Base-by-base conservation (phyloP, 2,329 filamentous ascomycete species). In the Diplodia sapinea region DNA sequence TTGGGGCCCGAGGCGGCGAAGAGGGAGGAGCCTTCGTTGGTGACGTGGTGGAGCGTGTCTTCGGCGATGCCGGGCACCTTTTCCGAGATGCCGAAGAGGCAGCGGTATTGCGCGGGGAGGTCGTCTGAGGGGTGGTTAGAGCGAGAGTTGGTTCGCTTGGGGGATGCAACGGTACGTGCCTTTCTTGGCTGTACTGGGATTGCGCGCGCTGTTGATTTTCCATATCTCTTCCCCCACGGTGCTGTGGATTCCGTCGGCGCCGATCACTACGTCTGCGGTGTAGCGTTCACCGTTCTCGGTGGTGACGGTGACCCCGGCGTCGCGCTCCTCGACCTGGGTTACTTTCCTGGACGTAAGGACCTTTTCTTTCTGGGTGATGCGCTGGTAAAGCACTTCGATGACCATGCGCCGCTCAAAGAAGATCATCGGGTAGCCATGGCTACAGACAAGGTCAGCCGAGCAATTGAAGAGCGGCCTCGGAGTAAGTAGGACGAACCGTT, bases 351-450 rank as follows among this genome's bases (percentile, higher is more conserved):
- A 51, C 12, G 50, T 71, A 4, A 73, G 31, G 3, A 75, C 29
- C 62, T 69, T 72, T 15, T 68, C 57, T 20, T 74, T 72, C 33
- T 74, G 70, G 15, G 70, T 50, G 52, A 73, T 70, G 4, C 70
- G 70, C 13, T 74, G 61, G 38, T 73, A 72, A 2, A 77, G 56
- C 9, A 70, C 70, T 64, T 72, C 61, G 29, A 68, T 47, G 9
- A 68, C 47, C 66, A 68, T 68, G 20, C 61, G 59, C 13, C 67
- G 63, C 54, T 68, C 40, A 40, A 68, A 52, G 31, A 68, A 68
- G 38, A 68, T 54, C 40, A 65, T 68, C 15, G 57, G 57, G 29
- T 68, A 68, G 1, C 71, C 71, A 50, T 71, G 61, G 9, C 61
- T 64, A 17, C 20, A 29, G 23, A 59, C 47, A 36, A 4, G 13